Conservation (phyloP, 768 basidiomycete genomes). For the Tulasnella calospora region DNA sequence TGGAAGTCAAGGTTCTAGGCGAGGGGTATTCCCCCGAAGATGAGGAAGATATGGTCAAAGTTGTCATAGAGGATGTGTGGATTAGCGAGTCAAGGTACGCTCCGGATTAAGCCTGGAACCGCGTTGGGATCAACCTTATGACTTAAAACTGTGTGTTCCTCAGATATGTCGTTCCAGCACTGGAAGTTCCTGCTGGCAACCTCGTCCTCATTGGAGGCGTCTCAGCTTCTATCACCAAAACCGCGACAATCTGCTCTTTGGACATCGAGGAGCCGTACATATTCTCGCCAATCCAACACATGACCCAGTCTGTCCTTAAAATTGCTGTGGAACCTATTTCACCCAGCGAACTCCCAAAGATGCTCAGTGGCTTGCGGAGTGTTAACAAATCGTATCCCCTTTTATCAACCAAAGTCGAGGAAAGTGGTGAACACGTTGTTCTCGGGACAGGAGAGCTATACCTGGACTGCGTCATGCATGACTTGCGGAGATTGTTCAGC, state of each 20-base stretch:
- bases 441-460: slow-evolving; percentile 97
- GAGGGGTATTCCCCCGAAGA: slow-evolving; percentile 99
- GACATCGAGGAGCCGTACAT: slow-evolving; percentile 82
- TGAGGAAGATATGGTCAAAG: slow-evolving; percentile 94
- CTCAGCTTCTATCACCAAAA: slow-evolving; percentile 91
- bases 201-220: slow-evolving; percentile 89
- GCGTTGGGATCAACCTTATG: not conserved
- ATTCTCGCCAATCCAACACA: slow-evolving; percentile 93
- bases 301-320: slow-evolving; percentile 95
- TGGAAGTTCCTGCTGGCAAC: slow-evolving; percentile 87
- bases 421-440: slow-evolving; percentile 95
- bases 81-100: slow-evolving; percentile 81
- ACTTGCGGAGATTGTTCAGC: slow-evolving; percentile 82
- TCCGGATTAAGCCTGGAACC: not conserved
- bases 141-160: not conserved
- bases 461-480: slow-evolving; percentile 95
- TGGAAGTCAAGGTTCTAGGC: slow-evolving; percentile 89
- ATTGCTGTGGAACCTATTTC: slow-evolving; percentile 97
- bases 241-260: slow-evolving; percentile 74
- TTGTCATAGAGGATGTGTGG: slow-evolving; percentile 80
- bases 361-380: slow-evolving; percentile 93
- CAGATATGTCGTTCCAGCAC: slow-evolving; percentile 86
- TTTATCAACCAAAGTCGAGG: slow-evolving; percentile 91
- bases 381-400: slow-evolving; percentile 98
- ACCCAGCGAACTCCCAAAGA: slow-evolving; percentile 96